Evolutionary conservation across 2,329 filamentous ascomycete species (phyloP).

Genomic region (Emmonsia crescens): DNA sequence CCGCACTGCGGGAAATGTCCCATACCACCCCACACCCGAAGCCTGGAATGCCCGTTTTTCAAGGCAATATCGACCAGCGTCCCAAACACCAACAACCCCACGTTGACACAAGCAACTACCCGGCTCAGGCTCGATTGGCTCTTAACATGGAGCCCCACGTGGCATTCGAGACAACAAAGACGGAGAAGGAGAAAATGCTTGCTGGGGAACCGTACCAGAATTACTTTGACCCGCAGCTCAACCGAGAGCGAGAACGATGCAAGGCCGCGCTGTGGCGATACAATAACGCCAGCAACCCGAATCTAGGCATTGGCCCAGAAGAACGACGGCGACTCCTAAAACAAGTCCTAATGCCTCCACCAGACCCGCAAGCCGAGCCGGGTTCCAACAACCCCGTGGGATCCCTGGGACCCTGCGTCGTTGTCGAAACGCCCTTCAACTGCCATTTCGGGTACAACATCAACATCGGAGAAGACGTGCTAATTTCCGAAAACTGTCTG

Average conservation of each 20-base stretch:
- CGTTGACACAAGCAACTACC: slow-evolving; percentile 31
- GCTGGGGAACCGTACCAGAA: slow-evolving; percentile 67
- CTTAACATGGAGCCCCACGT: slow-evolving; percentile 33
- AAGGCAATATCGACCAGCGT: slow-evolving; percentile 28
- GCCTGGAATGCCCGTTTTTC: slow-evolving; percentile 27
- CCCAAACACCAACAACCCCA: slow-evolving; percentile 21
- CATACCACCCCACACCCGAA: slow-evolving; percentile 26
- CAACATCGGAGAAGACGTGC: slow-evolving; percentile 70
- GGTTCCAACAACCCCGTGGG: slow-evolving; percentile 41
- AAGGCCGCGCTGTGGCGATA: slow-evolving; percentile 71
- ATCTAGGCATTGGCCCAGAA: slow-evolving; percentile 53
- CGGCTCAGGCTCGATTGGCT: slow-evolving; percentile 34
- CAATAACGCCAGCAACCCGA: slow-evolving; percentile 71
- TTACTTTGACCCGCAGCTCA: slow-evolving; percentile 59
- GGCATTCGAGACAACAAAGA: slow-evolving; percentile 36
- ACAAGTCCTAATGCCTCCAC: slow-evolving; percentile 28
- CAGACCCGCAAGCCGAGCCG: slow-evolving; percentile 34
- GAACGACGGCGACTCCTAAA: slow-evolving; percentile 31
- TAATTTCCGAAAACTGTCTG: slow-evolving; percentile 71
- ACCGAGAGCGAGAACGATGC: slow-evolving; percentile 76
- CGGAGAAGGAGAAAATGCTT: slow-evolving; percentile 87
- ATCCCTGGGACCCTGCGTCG: slow-evolving; percentile 61
- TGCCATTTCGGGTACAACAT: slow-evolving; percentile 98
- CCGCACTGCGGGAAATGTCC: slow-evolving; percentile 30
- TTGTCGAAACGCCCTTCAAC: slow-evolving; percentile 77